Evolutionary conservation across 73 alveolate species (phyloP).

Genomic region (Stentor coeruleus): DNA sequence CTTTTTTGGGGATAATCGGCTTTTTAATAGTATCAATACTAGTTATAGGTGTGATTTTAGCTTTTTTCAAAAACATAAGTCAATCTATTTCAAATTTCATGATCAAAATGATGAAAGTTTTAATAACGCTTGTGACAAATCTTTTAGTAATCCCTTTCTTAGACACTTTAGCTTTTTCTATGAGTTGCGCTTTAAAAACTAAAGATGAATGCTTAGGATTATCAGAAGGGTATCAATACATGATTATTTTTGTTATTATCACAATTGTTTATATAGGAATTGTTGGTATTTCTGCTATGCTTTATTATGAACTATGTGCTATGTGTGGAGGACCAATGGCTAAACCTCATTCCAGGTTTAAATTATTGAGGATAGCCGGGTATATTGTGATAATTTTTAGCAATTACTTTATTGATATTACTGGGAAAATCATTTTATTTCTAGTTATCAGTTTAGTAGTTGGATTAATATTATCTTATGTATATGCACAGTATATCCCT

Average conservation of each 20-base stretch:
- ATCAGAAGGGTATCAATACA: not conserved
- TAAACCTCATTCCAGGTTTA: not conserved
- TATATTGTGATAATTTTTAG: not conserved
- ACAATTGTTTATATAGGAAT: not conserved
- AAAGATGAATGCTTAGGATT: not conserved
- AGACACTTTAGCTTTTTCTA: constrained; percentile 10
- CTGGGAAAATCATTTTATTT: not conserved
- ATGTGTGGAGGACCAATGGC: not conserved
- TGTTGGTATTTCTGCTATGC: not conserved
- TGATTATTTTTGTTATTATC: not conserved
- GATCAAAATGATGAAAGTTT: not conserved
- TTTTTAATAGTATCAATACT: not conserved
- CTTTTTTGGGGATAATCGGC: not conserved
- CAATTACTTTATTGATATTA: not conserved
- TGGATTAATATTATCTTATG: not conserved
- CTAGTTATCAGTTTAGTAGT: not conserved
- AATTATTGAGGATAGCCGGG: not conserved
- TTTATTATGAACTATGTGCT: not conserved
- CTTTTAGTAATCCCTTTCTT: not conserved
- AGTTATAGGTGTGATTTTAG: constrained; percentile 4
- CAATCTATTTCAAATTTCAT: not conserved
- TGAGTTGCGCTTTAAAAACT: not conserved
- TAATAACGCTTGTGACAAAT: not conserved
- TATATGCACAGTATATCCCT: not conserved
- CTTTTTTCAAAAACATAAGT: not conserved